Evolutionary conservation across 495 filamentous ascomycete species (phyloP).

Genomic region (Friedmanniomyces simplex): DNA sequence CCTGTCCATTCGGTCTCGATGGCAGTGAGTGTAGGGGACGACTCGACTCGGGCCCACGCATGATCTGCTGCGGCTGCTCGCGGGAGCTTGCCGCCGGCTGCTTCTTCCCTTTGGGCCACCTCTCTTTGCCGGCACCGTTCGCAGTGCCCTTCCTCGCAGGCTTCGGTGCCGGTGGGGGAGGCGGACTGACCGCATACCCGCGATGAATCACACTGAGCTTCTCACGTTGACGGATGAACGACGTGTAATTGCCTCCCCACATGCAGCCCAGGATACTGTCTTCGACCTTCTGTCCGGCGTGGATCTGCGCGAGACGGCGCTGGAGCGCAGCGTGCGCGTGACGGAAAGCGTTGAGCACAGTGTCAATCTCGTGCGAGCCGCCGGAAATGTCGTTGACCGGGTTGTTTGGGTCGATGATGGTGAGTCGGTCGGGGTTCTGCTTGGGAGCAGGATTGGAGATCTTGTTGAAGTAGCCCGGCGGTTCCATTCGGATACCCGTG

Average conservation of each 20-base stretch:
- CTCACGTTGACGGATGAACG: slow-evolving; percentile 26
- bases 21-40: not conserved
- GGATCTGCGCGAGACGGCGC: slow-evolving; percentile 50
- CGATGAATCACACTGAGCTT: slow-evolving; percentile 10
- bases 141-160: not conserved
- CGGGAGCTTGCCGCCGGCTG: not conserved
- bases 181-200: not conserved
- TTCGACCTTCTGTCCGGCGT: slow-evolving; percentile 28
- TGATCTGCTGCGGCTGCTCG: not conserved
- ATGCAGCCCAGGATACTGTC: slow-evolving; percentile 28
- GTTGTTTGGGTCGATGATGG: slow-evolving; percentile 70
- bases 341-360: slow-evolving; percentile 54
- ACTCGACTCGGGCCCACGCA: not conserved
- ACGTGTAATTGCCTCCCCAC: slow-evolving; percentile 30
- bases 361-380: slow-evolving; percentile 53
- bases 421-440: slow-evolving; percentile 6
- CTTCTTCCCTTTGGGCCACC: not conserved
- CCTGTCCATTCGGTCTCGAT: not conserved
- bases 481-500: slow-evolving; percentile 62
- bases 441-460: slow-evolving; percentile 28
- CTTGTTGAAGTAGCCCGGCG: slow-evolving; percentile 62
- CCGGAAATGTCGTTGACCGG: slow-evolving; percentile 74
- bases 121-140: not conserved
- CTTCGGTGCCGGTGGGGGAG: slow-evolving; percentile 5
- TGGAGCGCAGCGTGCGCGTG: slow-evolving; percentile 49